Percentiles rank a stretch among this genome's conserved stretches.
Conservation (phyloP, 1,284 basidiomycete genomes). For the Naganishia sp. region DNA sequence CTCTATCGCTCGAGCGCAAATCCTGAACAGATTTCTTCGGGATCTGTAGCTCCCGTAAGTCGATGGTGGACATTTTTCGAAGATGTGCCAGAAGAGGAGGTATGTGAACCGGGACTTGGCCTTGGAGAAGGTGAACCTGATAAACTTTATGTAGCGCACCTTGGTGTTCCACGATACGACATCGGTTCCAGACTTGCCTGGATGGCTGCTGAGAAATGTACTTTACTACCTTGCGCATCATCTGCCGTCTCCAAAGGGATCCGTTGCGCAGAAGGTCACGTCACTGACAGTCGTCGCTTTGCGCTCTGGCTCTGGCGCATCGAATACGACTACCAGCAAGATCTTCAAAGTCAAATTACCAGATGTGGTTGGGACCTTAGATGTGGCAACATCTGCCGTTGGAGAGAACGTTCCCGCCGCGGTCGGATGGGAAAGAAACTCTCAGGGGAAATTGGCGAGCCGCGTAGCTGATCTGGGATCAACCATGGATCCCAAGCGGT, state of each 20-base stretch:
- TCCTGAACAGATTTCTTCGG: neutral
- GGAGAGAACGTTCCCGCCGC: constrained; percentile 59
- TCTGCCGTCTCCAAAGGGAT: constrained; percentile 15
- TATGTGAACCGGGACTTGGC: constrained; percentile 38
- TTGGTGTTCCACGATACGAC: constrained; percentile 87
- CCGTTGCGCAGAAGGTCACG: constrained; percentile 54
- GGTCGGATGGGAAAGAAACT: constrained; percentile 91
- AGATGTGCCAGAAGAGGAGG: constrained; percentile 54
- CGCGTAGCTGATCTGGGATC: constrained; percentile 88
- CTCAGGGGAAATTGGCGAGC: constrained; percentile 77
- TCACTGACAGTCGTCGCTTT: constrained; percentile 72
- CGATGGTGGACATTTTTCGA: constrained; percentile 61
- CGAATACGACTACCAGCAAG: constrained; percentile 24
- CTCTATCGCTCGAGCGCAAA: constrained; percentile 7
- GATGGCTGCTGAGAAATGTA: constrained; percentile 93
- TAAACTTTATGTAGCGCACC: constrained; percentile 57
- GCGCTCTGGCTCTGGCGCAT: constrained; percentile 56
- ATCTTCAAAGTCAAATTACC: constrained; percentile 29
- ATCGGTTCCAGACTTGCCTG: constrained; percentile 71
- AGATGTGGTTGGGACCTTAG: neutral
- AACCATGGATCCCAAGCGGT: constrained; percentile 86
- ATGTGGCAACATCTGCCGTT: neutral
- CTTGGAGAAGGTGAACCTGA: constrained; percentile 10
- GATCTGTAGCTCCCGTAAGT: constrained; percentile 20
- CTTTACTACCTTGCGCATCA: constrained; percentile 70